Conservation (phyloP, 148 eudicot genomes). For the Spergularia marina region DNA sequence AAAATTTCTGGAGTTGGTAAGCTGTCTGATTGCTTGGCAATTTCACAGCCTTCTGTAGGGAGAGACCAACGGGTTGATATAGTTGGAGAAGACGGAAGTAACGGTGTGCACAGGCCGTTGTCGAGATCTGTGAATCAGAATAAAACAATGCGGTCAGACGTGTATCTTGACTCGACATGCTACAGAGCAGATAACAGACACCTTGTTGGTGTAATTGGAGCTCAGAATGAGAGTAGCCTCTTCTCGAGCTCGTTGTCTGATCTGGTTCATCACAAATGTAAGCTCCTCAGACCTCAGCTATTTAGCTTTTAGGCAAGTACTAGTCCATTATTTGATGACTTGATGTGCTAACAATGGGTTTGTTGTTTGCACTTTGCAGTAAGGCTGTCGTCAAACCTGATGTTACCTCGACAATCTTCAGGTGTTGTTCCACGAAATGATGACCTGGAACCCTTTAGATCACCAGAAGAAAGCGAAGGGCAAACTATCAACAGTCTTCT, state of each 20-base stretch:
- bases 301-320: neutral
- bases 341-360: constrained; percentile 11
- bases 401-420: constrained; percentile 32
- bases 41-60: constrained; percentile 26
- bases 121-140: constrained; percentile 36
- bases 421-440: constrained; percentile 25
- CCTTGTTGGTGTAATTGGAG: constrained; percentile 34
- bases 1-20: constrained; percentile 36
- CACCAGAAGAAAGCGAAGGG: constrained; percentile 45
- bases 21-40: constrained; percentile 36
- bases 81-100: constrained; percentile 31
- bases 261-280: constrained; percentile 39
- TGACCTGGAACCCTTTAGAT: constrained; percentile 33
- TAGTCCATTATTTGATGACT: neutral
- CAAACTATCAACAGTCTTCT: constrained; percentile 54
- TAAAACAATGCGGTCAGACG: constrained; percentile 29
- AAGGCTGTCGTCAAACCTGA: constrained; percentile 36
- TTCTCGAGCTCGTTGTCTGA: constrained; percentile 44
- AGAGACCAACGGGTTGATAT: constrained; percentile 29
- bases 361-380: constrained; percentile 37
- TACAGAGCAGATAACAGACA: constrained; percentile 25
- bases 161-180: constrained; percentile 27
- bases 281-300: constrained; percentile 11
- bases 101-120: constrained; percentile 21
- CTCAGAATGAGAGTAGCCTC: constrained; percentile 42